Percentiles rank a stretch among this genome's conserved stretches.
These are phyloP conservation scores for Ambrosia trifida DNA, from an alignment of 129 eudicot genomes.

Conservation along the genomic window DNA sequence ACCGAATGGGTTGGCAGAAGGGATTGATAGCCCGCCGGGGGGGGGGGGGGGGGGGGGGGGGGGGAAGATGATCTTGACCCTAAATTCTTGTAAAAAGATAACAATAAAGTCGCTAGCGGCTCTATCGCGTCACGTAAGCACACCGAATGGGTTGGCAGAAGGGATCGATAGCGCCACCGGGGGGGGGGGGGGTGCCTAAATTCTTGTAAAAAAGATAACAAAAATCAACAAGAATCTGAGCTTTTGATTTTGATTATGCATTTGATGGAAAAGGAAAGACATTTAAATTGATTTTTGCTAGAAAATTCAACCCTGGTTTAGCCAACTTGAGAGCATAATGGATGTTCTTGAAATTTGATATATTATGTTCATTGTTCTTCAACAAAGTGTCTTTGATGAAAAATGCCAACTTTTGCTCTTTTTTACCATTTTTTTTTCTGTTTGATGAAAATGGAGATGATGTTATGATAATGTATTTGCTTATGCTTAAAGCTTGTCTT, in stretches of 20 bases:
- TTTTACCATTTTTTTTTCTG: background rate
- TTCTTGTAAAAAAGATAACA: slow-evolving; percentile 4
- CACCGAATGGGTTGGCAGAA: too few species aligned
- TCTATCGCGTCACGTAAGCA: too few species aligned
- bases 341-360: background rate
- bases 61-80: background rate
- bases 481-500: slow-evolving; percentile 12
- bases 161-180: too few species aligned
- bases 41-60: background rate
- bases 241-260: background rate
- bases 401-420: background rate
- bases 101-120: too few species aligned
- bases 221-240: background rate
- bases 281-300: background rate
- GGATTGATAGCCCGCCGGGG: too few species aligned
- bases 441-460: background rate
- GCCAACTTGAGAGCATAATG: background rate
- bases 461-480: background rate
- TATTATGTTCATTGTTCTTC: slow-evolving; percentile 11
- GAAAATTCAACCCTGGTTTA: background rate
- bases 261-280: background rate
- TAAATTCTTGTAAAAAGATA: too few species aligned
- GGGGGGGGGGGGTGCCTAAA: too few species aligned
- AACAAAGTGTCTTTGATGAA: background rate
- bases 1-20: too few species aligned